Conservation (phyloP, 2,329 filamentous ascomycete species). For the Penicillium sp. region DNA sequence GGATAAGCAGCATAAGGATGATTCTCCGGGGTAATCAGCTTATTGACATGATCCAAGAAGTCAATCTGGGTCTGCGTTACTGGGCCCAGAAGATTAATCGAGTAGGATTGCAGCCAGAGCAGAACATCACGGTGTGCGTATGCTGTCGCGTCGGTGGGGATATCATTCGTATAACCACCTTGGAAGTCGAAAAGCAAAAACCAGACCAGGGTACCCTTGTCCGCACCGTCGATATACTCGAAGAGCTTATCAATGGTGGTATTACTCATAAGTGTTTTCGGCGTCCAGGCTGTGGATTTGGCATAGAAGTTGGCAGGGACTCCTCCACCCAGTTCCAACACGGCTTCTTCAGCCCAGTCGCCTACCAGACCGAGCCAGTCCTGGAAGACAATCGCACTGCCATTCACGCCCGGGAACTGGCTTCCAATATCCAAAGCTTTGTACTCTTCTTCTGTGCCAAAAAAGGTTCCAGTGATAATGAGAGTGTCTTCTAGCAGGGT, state of each 20-base stretch:
- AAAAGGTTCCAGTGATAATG: slow-evolving; percentile 65
- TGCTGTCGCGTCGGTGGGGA: slow-evolving; percentile 59
- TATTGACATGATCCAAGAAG: slow-evolving; percentile 59
- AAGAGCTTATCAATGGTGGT: slow-evolving; percentile 57
- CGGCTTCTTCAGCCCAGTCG: slow-evolving; percentile 30
- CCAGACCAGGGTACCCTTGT: slow-evolving; percentile 60
- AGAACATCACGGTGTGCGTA: slow-evolving; percentile 67
- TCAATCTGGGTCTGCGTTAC: slow-evolving; percentile 51
- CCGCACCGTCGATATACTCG: slow-evolving; percentile 53
- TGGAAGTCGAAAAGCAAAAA: slow-evolving; percentile 65
- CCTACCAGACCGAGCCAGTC: slow-evolving; percentile 35
- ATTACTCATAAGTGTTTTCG: slow-evolving; percentile 54
- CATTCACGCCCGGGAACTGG: slow-evolving; percentile 27
- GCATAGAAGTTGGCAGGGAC: slow-evolving; percentile 59
- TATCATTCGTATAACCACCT: slow-evolving; percentile 64
- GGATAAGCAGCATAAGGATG: slow-evolving; percentile 57
- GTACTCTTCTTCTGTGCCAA: slow-evolving; percentile 63
- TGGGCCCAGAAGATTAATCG: slow-evolving; percentile 51
- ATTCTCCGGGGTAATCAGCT: slow-evolving; percentile 28
- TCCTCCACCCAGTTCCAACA: slow-evolving; percentile 37
- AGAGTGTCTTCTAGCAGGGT: slow-evolving; percentile 59
- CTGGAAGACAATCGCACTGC: slow-evolving; percentile 29
- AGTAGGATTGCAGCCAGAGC: slow-evolving; percentile 66
- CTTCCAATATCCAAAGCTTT: slow-evolving; percentile 40
- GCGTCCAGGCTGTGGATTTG: slow-evolving; percentile 60